These are phyloP conservation scores for Leccinum olivaceopallidum DNA, from an alignment of 768 basidiomycete genomes.

Conservation along the genomic window DNA sequence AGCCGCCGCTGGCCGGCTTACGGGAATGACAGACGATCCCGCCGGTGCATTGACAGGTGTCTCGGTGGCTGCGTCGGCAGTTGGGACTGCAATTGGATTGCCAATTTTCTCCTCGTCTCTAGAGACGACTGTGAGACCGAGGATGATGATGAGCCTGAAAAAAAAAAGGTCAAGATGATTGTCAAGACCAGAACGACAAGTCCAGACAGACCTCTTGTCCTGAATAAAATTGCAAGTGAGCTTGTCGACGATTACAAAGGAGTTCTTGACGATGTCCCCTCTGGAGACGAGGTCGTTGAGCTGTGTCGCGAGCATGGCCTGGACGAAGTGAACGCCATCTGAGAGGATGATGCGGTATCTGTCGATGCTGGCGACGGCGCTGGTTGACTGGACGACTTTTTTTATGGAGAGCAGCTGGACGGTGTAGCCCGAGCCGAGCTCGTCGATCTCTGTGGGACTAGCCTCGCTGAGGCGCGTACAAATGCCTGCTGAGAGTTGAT, in stretches of 20 bases:
- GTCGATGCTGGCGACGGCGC: slow-evolving; percentile 42
- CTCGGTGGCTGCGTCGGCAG: slow-evolving; percentile 25
- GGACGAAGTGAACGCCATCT: slow-evolving; percentile 83
- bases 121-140: slow-evolving; percentile 60
- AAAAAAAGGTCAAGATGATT: slow-evolving; percentile 7
- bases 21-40: slow-evolving; percentile 25
- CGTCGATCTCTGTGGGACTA: slow-evolving; percentile 29
- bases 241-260: slow-evolving; percentile 68
- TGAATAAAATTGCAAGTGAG: slow-evolving; percentile 84
- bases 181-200: background rate
- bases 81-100: slow-evolving; percentile 44
- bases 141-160: slow-evolving; percentile 77
- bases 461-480: slow-evolving; percentile 50
- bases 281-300: slow-evolving; percentile 75
- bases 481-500: slow-evolving; percentile 58
- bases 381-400: slow-evolving; percentile 50
- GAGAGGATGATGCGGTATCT: slow-evolving; percentile 84
- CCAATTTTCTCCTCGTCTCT: slow-evolving; percentile 73
- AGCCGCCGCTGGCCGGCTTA: slow-evolving; percentile 14
- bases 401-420: slow-evolving; percentile 87
- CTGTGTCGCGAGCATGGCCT: slow-evolving; percentile 95
- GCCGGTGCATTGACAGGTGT: slow-evolving; percentile 29
- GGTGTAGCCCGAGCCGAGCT: slow-evolving; percentile 40
- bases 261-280: slow-evolving; percentile 60
- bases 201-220: slow-evolving; percentile 66